These are phyloP conservation scores for Adansonia digitata DNA, from an alignment of 345 rosid genomes.

Conservation along the genomic window DNA sequence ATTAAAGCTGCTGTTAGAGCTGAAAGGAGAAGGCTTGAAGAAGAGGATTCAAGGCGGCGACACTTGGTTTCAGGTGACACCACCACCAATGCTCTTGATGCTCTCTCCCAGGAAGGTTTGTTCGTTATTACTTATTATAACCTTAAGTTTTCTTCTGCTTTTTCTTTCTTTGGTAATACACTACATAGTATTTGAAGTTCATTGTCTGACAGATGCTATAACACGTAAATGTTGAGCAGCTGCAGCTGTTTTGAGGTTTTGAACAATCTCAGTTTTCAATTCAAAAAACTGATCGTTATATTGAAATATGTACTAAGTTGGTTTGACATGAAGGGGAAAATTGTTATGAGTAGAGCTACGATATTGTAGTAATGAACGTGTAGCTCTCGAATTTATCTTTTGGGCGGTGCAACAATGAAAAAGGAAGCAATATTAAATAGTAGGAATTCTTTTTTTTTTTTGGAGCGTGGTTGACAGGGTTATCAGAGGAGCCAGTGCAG, in stretches of 20 bases:
- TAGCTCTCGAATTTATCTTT: too few relatives aligned
- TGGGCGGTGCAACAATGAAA: too few relatives aligned
- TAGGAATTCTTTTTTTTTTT: background rate
- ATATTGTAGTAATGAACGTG: too few relatives aligned
- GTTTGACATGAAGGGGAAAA: too few relatives aligned
- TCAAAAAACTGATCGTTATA: background rate
- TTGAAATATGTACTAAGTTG: too few relatives aligned
- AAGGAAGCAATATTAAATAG: too few relatives aligned
- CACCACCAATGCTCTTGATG: slow-evolving; percentile 53
- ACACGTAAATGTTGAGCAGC: background rate
- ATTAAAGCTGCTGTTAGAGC: slow-evolving; percentile 93
- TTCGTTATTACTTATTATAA: background rate
- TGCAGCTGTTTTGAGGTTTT: background rate
- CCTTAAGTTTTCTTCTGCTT: background rate
- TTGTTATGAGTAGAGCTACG: too few relatives aligned
- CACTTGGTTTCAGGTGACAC: slow-evolving; percentile 38
- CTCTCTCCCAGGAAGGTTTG: slow-evolving; percentile 92
- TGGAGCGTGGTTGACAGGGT: slow-evolving; percentile 37
- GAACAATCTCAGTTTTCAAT: background rate
- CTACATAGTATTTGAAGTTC: background rate
- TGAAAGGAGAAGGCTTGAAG: slow-evolving; percentile 68
- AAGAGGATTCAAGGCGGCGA: slow-evolving; percentile 57
- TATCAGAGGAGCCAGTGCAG: slow-evolving; percentile 80
- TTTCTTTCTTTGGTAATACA: slow-evolving; percentile 3
- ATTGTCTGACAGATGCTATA: background rate